Evolutionary conservation across 1,284 basidiomycete genomes (phyloP), one percentile per base, ranked within the genome.

Genomic region (Calocybe gambosa): DNA sequence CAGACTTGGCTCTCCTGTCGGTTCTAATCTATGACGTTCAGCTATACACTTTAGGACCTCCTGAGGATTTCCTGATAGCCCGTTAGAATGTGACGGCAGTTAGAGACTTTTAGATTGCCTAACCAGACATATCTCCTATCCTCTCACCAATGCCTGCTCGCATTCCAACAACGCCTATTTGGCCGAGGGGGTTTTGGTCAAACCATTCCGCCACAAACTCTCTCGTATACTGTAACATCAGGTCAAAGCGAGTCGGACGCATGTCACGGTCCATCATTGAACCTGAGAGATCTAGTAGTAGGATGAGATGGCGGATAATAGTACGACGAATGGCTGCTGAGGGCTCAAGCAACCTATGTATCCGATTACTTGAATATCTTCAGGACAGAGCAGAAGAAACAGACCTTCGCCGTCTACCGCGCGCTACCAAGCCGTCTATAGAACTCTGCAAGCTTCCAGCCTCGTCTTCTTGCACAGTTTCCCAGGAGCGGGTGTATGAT

Each of bases 141-240:
- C 89, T 78, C 62, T 96, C 92, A 0, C 91, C 91, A 25, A 94
- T 64, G 0, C 93, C 89, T 42, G 88, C 82, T 16, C 93, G 76
- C 80, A 98, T 91, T 6, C 88, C 87, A n/a, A 95, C 89, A 21
- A 95, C 69, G 3, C 90, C 93, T 51, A 96, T 87, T 65, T 99
- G 95, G n/a, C 95, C 93, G 15, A 99, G 77, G 0, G 95, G 95
- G 60, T 99, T 99, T 68, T 99, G 96, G 67, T 99, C 96, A 66
- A 98, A 99, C 91, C 95, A 99, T 63, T 99, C 95, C 6, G 79
- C 73, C 18, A 98, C 78, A 57, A 99, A 99, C 53, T 92, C 87
- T 46, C 90, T 78, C 13, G 92, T 78, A 60, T 94, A 95, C 58
- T 93, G 85, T 33, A 99, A 68, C 52, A 85, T 87, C 35, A 98